These are phyloP conservation scores for Eucalyptus rudis DNA, from an alignment of 345 rosid species.

Conservation along the genomic window DNA sequence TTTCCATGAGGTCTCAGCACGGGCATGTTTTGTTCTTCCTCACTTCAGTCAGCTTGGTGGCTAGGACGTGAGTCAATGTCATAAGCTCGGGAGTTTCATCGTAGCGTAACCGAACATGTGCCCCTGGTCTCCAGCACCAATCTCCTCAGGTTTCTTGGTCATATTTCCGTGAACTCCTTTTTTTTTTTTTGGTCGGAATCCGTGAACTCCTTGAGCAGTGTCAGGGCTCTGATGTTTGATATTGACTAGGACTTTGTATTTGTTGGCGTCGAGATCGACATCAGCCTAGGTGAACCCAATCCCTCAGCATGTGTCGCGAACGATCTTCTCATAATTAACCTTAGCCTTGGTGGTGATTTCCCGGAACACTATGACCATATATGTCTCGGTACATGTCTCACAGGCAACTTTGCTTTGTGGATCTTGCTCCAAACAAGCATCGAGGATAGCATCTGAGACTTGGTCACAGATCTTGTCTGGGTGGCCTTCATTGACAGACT, in stretches of 20 bases:
- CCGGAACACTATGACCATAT: slow-evolving; percentile 9
- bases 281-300: slow-evolving; percentile 4
- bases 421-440: slow-evolving; percentile 10
- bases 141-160: too few relatives aligned
- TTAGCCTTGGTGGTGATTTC: slow-evolving; percentile 13
- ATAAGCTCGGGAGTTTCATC: slow-evolving; percentile 4
- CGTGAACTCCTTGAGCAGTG: too few relatives aligned
- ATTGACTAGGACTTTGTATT: slow-evolving; percentile 9
- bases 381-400: slow-evolving; percentile 5
- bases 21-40: slow-evolving; percentile 9
- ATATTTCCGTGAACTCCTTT: too few relatives aligned
- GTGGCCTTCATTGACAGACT: slow-evolving; percentile 12
- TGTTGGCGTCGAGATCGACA: slow-evolving; percentile 1
- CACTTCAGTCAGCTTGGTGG: slow-evolving; percentile 2
- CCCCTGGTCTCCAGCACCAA: neutral
- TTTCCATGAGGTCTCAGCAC: slow-evolving; percentile 14
- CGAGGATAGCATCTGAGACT: slow-evolving; percentile 6
- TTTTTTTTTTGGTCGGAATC: too few relatives aligned
- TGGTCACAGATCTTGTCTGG: slow-evolving; percentile 10
- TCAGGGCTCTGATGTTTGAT: neutral
- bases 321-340: slow-evolving; percentile 6
- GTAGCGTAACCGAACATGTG: slow-evolving; percentile 15
- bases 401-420: slow-evolving; percentile 5
- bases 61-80: slow-evolving; percentile 9
- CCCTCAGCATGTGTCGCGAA: slow-evolving; percentile 1